A percentile compares a stretch with the other conserved stretches of the same genome.
These are phyloP conservation scores for Tubosaeta sp. DNA, from an alignment of 768 basidiomycete genomes.

Conservation along the genomic window DNA sequence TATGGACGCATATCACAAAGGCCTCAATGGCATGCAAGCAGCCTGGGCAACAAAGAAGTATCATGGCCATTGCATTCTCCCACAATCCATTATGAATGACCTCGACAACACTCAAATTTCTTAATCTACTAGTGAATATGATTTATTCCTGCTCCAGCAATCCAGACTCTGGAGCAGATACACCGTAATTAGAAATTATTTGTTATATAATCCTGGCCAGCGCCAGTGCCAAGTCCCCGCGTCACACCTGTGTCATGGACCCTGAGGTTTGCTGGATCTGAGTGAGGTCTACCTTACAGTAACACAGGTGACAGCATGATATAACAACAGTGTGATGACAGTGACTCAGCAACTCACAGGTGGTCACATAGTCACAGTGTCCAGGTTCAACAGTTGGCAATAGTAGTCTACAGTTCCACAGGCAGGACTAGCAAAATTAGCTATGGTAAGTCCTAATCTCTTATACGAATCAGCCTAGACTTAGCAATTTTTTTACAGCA, in stretches of 20 bases:
- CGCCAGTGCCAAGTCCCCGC: background rate
- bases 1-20: background rate
- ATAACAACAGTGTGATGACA: too few relatives aligned
- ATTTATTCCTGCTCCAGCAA: background rate
- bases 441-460: too few relatives aligned
- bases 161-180: background rate
- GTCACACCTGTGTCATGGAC: background rate
- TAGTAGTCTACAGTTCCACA: too few relatives aligned
- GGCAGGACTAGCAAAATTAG: too few relatives aligned
- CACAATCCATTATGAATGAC: background rate
- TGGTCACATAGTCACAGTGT: too few relatives aligned
- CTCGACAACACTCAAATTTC: background rate
- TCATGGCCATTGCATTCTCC: background rate
- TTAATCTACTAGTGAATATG: background rate
- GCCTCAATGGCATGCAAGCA: slow-evolving; percentile 2
- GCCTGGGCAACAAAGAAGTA: slow-evolving; percentile 4
- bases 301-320: too few relatives aligned
- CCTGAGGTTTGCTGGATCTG: too few relatives aligned
- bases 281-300: too few relatives aligned
- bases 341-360: too few relatives aligned
- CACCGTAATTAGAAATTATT: background rate
- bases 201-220: background rate
- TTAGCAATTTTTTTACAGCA: too few relatives aligned
- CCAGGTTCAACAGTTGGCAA: too few relatives aligned
- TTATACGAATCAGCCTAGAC: too few relatives aligned